Conservation (phyloP, 2,329 filamentous ascomycete species). For the Claviceps sorghi region DNA sequence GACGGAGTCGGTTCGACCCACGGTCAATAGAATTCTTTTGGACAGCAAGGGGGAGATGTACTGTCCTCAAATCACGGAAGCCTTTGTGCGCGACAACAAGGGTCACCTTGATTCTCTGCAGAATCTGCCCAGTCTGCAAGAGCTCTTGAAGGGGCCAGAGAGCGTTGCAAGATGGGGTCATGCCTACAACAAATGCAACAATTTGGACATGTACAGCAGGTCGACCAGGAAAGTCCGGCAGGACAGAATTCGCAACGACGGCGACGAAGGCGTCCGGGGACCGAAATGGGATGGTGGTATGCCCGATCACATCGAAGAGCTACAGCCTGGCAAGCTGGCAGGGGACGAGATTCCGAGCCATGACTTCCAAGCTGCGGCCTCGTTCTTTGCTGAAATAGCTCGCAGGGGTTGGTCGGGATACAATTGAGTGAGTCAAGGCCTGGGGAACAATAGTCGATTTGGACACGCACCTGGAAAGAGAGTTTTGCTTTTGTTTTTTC, state of each 20-base stretch:
- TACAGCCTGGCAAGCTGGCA: conserved; percentile 4
- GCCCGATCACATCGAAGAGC: conserved; percentile 11
- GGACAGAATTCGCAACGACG: background rate
- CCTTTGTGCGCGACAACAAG: conserved; percentile 15
- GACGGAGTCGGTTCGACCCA: conserved; percentile 4
- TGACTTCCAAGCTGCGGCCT: conserved; percentile 2
- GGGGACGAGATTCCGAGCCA: background rate
- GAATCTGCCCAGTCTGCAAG: conserved; percentile 13
- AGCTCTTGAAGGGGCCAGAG: conserved; percentile 5
- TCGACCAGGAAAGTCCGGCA: background rate
- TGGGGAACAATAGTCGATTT: no score
- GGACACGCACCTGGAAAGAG: background rate
- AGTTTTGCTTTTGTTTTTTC: background rate
- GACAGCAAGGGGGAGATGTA: conserved; percentile 7
- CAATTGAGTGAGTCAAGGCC: background rate
- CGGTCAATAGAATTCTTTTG: conserved; percentile 1
- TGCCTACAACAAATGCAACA: conserved; percentile 6
- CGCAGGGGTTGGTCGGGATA: conserved; percentile 4
- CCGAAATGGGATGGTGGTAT: conserved; percentile 6
- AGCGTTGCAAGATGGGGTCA: background rate
- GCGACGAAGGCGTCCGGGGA: background rate
- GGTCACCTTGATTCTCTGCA: conserved; percentile 16
- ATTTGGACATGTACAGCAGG: conserved; percentile 11
- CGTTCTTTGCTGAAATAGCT: conserved; percentile 2
- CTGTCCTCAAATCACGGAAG: background rate